A percentile compares a stretch with the other conserved stretches of the same genome.
phyloP scores from a whole-genome alignment of 805 yeast species.

The Candida michaelii region DNA sequence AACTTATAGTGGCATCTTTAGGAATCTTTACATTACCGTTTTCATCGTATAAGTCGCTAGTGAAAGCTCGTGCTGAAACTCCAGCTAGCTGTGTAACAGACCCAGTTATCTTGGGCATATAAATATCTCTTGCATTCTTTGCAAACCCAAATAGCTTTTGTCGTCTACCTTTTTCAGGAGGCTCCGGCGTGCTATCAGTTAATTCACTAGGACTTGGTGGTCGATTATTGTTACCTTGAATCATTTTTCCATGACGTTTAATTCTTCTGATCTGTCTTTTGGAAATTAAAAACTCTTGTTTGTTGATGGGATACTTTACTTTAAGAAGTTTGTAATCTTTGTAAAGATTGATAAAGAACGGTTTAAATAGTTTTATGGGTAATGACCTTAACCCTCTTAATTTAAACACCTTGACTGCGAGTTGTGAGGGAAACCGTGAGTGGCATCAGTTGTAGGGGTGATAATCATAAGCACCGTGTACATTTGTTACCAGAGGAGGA shows the following conservation, averaged over 20 bases:
- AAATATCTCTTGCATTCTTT: conserved; percentile 54
- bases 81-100: conserved; percentile 52
- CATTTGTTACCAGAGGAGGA: no score
- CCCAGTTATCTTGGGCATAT: conserved; percentile 52
- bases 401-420: neutral
- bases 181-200: no score
- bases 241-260: conserved; percentile 21
- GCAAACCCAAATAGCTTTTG: conserved; percentile 52
- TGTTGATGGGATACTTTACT: conserved; percentile 16
- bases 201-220: neutral
- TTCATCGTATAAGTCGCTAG: conserved; percentile 28
- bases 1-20: conserved; percentile 56
- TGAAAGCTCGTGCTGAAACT: conserved; percentile 34
- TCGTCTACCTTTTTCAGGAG: conserved; percentile 40
- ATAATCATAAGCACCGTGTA: no score
- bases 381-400: neutral
- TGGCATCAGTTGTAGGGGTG: neutral
- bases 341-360: conserved; percentile 21
- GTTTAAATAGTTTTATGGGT: neutral
- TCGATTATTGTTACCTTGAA: neutral
- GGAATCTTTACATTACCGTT: conserved; percentile 42
- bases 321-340: conserved; percentile 25
- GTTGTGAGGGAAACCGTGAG: no score
- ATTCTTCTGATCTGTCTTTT: conserved; percentile 13
- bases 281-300: conserved; percentile 5